Percentiles rank a stretch among this genome's conserved stretches.
Evolutionary conservation across 2,329 filamentous ascomycete genomes (phyloP).

Genomic region (Colletotrichum costaricense): DNA sequence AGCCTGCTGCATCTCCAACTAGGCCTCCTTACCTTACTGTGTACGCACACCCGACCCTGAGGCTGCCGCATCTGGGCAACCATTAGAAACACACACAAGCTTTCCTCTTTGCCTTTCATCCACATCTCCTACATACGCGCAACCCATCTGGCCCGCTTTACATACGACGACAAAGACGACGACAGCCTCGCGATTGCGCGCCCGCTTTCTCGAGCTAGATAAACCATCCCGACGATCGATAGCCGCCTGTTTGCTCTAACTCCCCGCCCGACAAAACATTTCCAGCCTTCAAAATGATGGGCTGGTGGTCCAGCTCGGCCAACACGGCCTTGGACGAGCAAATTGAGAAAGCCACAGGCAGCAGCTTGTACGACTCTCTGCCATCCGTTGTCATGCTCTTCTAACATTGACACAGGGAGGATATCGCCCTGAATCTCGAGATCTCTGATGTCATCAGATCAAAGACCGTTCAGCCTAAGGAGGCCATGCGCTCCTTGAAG

Average conservation of each 20-base stretch:
- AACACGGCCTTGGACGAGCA: conserved; percentile 96
- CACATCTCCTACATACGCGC: conserved; percentile 23
- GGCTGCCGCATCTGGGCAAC: conserved; percentile 26
- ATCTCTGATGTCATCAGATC: conserved; percentile 98
- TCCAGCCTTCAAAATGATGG: conserved; percentile 72
- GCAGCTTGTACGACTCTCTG: conserved; percentile 79
- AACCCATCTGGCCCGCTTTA: conserved; percentile 6
- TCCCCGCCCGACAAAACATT: conserved; percentile 22
- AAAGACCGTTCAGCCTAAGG: conserved; percentile 96
- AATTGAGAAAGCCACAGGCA: conserved; percentile 93
- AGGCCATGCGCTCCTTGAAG: conserved; percentile 97
- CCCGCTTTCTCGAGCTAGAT: background rate
- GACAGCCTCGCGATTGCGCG: conserved; percentile 2
- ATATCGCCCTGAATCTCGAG: conserved; percentile 96
- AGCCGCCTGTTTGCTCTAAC: conserved; percentile 12
- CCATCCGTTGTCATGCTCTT: conserved; percentile 12
- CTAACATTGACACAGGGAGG: conserved; percentile 72
- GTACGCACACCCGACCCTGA: conserved; percentile 1
- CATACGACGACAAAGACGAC: conserved; percentile 8
- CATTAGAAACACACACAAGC: conserved; percentile 19
- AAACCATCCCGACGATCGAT: conserved; percentile 8
- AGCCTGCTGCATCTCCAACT: conserved; percentile 30
- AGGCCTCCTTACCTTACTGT: conserved; percentile 1
- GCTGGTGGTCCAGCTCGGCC: conserved; percentile 94
- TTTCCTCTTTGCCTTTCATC: conserved; percentile 22